phyloP scores from a whole-genome alignment of 2,329 filamentous ascomycete genomes.

The Plenodomus lindquistii region DNA sequence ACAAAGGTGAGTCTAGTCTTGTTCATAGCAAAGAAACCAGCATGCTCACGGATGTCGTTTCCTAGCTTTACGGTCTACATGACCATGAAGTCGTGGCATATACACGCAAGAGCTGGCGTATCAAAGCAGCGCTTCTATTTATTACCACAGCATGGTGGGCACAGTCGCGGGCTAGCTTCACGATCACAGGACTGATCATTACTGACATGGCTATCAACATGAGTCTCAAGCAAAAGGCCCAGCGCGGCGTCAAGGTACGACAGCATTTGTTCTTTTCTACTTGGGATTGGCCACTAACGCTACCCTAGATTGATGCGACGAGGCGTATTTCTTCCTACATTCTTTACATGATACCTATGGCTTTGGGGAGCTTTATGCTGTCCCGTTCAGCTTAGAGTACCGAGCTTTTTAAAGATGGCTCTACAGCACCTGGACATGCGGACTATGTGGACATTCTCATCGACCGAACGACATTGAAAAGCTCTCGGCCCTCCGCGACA shows the following conservation, averaged over 20 bases:
- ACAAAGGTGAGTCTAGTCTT: slow-evolving; percentile 29
- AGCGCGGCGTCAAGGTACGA: slow-evolving; percentile 6
- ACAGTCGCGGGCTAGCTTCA: slow-evolving; percentile 49
- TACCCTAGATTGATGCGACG: slow-evolving; percentile 1
- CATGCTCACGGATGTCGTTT: neutral
- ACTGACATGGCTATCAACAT: slow-evolving; percentile 46
- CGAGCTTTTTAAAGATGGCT: no score
- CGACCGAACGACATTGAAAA: slow-evolving; percentile 32
- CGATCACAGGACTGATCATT: slow-evolving; percentile 52
- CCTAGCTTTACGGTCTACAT: slow-evolving; percentile 49
- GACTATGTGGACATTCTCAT: slow-evolving; percentile 45
- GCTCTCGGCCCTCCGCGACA: slow-evolving; percentile 44
- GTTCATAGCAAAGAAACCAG: neutral
- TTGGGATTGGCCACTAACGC: neutral
- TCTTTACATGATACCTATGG: no score
- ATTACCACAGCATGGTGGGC: slow-evolving; percentile 50
- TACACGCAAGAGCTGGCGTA: slow-evolving; percentile 43
- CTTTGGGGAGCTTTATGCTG: no score
- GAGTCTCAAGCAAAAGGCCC: slow-evolving; percentile 32
- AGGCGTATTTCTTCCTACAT: slow-evolving; percentile 26
- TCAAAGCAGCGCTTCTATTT: slow-evolving; percentile 41
- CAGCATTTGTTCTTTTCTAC: neutral
- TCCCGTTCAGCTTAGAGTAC: no score
- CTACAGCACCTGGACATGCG: slow-evolving; percentile 42
- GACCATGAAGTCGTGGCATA: slow-evolving; percentile 50